Conservation (phyloP, 345 rosid species). For the Nephelium lappaceum region DNA sequence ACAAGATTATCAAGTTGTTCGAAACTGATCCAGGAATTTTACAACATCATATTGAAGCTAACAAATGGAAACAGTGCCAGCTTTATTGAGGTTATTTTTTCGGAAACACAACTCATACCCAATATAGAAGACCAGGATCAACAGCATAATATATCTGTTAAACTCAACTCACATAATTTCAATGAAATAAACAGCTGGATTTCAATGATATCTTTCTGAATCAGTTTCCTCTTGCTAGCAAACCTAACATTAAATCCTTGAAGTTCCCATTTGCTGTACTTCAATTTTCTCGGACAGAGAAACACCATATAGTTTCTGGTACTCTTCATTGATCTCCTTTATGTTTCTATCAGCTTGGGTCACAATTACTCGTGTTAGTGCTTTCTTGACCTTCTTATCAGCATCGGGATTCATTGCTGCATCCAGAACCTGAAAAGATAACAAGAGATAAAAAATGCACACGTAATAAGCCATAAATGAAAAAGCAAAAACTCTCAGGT, state of each 20-base stretch:
- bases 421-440: slow-evolving; percentile 55
- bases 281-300: slow-evolving; percentile 48
- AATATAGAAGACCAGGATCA: neutral
- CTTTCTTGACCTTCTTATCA: slow-evolving; percentile 56
- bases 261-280: slow-evolving; percentile 74
- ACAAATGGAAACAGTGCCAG: neutral
- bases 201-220: neutral
- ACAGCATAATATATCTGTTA: neutral
- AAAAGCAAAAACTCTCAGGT: neutral
- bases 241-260: slow-evolving; percentile 65
- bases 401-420: slow-evolving; percentile 51
- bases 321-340: slow-evolving; percentile 56
- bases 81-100: slow-evolving; percentile 2
- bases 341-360: slow-evolving; percentile 71
- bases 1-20: neutral
- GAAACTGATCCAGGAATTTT: neutral
- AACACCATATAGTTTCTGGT: slow-evolving; percentile 43
- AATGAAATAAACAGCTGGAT: slow-evolving; percentile 10
- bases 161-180: slow-evolving; percentile 7
- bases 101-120: neutral
- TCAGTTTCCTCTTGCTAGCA: slow-evolving; percentile 52
- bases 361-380: slow-evolving; percentile 70
- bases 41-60: neutral
- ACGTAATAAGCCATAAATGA: neutral
- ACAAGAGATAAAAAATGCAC: slow-evolving; percentile 3